A percentile compares a stretch with the other conserved stretches of the same genome.
phyloP scores from a whole-genome alignment of 148 eudicot species.

The Euryodendron excelsum region DNA sequence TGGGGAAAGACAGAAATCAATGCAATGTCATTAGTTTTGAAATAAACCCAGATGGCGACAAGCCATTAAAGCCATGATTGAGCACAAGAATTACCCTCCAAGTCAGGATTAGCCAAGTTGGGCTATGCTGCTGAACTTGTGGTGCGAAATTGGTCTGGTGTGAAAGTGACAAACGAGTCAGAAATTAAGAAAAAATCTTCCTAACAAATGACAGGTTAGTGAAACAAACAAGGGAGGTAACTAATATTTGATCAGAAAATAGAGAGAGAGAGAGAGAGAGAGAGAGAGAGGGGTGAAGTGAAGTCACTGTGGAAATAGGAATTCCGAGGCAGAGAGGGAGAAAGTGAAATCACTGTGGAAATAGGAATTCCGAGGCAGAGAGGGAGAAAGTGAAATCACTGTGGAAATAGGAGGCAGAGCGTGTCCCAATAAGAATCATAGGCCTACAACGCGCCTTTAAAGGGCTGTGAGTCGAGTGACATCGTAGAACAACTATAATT shows the following conservation, averaged over 20 bases:
- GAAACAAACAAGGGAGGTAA: background rate
- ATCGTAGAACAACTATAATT: too few relatives aligned
- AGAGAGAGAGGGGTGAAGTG: background rate
- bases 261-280: background rate
- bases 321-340: too few relatives aligned
- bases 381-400: too few relatives aligned
- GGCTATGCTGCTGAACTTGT: background rate
- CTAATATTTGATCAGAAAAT: background rate
- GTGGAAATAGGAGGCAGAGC: too few relatives aligned
- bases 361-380: too few relatives aligned
- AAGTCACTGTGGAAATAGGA: too few relatives aligned
- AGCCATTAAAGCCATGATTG: background rate
- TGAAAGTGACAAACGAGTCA: constrained; percentile 14
- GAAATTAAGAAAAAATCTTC: background rate
- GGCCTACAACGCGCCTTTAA: too few relatives aligned
- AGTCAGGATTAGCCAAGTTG: background rate
- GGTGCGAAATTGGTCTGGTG: constrained; percentile 26
- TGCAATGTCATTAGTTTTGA: background rate
- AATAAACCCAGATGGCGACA: background rate
- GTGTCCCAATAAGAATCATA: too few relatives aligned
- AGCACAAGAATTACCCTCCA: background rate
- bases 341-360: too few relatives aligned
- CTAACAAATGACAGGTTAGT: background rate
- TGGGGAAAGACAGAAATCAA: background rate
- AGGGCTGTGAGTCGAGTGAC: too few relatives aligned